phyloP scores from a whole-genome alignment of 495 filamentous ascomycete species.

The Letharia columbiana region DNA sequence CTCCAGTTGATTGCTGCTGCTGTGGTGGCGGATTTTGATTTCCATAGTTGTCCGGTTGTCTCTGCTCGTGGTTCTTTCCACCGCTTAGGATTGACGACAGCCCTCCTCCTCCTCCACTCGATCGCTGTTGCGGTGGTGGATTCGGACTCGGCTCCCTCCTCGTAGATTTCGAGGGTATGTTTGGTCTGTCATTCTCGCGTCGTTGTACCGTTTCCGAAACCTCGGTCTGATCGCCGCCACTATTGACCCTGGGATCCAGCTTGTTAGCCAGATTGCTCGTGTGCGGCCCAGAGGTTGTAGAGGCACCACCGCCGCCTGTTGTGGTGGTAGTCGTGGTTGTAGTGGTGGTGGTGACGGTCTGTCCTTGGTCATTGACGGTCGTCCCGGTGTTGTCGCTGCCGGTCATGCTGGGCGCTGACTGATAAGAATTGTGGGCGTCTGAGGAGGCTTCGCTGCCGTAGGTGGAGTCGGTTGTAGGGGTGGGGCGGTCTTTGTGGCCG shows the following conservation, averaged over 20 bases:
- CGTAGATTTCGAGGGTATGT: slow-evolving; percentile 13
- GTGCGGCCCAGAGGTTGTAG: slow-evolving; percentile 17
- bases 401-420: slow-evolving; percentile 14
- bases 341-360: slow-evolving; percentile 25
- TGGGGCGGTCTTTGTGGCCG: slow-evolving; percentile 21
- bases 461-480: slow-evolving; percentile 19
- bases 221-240: slow-evolving; percentile 14
- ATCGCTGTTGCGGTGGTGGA: slow-evolving; percentile 12
- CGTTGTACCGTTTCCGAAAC: slow-evolving; percentile 10
- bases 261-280: slow-evolving; percentile 14
- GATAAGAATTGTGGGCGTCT: slow-evolving; percentile 14
- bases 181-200: slow-evolving; percentile 12
- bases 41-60: slow-evolving; percentile 1
- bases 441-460: slow-evolving; percentile 22
- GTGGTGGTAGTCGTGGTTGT: slow-evolving; percentile 26
- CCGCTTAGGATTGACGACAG: slow-evolving; percentile 5
- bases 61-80: background rate
- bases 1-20: background rate
- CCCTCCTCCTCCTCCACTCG: background rate
- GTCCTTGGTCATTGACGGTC: slow-evolving; percentile 20
- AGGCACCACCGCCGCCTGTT: slow-evolving; percentile 13
- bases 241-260: slow-evolving; percentile 19
- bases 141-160: slow-evolving; percentile 22
- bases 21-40: background rate
- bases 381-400: slow-evolving; percentile 15